Percentiles rank a stretch among this genome's conserved stretches.
phyloP scores from a whole-genome alignment of 768 basidiomycete genomes.

The Inosperma sp. region DNA sequence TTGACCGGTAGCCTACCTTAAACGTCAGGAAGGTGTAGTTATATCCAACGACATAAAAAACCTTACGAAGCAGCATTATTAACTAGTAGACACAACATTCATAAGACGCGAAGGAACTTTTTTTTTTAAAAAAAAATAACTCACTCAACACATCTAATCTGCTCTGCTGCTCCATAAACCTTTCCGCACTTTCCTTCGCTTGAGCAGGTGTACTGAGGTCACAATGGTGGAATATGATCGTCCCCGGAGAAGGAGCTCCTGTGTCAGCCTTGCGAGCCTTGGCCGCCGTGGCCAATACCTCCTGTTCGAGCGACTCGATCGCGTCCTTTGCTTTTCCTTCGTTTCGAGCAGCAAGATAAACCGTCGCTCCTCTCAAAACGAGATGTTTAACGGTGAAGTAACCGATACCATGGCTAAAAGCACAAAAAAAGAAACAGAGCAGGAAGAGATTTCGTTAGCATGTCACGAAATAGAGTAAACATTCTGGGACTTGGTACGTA shows the following conservation, averaged over 20 bases:
- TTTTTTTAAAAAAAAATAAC: no score
- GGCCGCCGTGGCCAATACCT: constrained; percentile 30
- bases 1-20: no score
- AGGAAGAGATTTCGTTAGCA: no score
- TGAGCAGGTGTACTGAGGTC: constrained; percentile 41
- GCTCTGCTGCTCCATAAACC: constrained; percentile 39
- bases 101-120: no score
- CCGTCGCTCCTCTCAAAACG: constrained; percentile 46
- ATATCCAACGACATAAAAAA: no score
- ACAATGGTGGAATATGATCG: constrained; percentile 41
- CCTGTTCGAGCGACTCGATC: constrained; percentile 37
- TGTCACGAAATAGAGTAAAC: neutral
- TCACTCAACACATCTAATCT: constrained; percentile 49
- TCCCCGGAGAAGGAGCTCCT: constrained; percentile 21
- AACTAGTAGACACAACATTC: no score
- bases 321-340: constrained; percentile 41
- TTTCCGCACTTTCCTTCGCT: constrained; percentile 39
- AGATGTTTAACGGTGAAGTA: constrained; percentile 46
- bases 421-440: no score
- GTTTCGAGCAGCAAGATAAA: constrained; percentile 48
- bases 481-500: constrained; percentile 19
- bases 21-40: no score
- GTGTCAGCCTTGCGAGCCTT: neutral
- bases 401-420: constrained; percentile 36
- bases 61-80: no score